Evolutionary conservation across 2,329 filamentous ascomycete genomes (phyloP), one percentile per base, ranked within the genome.

Genomic region (Hypoxylon sp.): DNA sequence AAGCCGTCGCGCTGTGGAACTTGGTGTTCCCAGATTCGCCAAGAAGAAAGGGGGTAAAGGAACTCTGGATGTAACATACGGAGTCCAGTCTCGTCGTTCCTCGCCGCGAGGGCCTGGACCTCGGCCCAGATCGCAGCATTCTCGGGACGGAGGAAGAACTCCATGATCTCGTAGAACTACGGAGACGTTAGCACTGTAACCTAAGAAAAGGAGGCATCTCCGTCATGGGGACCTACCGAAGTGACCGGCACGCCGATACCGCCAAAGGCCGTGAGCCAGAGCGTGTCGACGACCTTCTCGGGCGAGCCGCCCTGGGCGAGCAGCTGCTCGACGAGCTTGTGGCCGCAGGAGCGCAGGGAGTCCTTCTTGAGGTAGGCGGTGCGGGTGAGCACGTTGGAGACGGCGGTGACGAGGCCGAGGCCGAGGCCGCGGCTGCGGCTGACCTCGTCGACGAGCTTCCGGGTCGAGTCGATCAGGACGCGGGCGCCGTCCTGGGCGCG

Each of bases 131-230:
- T 73, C 9, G 70, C 53, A 0, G 69, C 72, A 15, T 78, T 79
- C 45, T 78, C 75, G 0, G 71, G 68, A 1, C 70, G 72, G 0
- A 80, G 64, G 68, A 79, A 79, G 67, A 68, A 80, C 2, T 74
- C 68, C 40, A 80, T 54, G 8, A 79, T 70, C 55, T 81, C 77
- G 58, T 75, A 77, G 60, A 79, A 79, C 76, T 80, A 49, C 8
- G 37, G 23, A 42, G 4, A 10, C 3, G 11, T 23, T 4, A 11
- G 18, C n/a, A 24, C 5, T 20, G 20, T n/a, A 41, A 3, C 8
- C 29, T 11, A 18, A 10, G 5, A 17, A 31, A 3, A 24, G 17
- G 38, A 6, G 11, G n/a, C 20, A 10, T 20, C 13, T 7, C 17
- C 11, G 15, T 8, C 26, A 31, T 26, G 15, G 13, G 9, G 15